Conservation (phyloP, 148 eudicot species). For the Silene conica region DNA sequence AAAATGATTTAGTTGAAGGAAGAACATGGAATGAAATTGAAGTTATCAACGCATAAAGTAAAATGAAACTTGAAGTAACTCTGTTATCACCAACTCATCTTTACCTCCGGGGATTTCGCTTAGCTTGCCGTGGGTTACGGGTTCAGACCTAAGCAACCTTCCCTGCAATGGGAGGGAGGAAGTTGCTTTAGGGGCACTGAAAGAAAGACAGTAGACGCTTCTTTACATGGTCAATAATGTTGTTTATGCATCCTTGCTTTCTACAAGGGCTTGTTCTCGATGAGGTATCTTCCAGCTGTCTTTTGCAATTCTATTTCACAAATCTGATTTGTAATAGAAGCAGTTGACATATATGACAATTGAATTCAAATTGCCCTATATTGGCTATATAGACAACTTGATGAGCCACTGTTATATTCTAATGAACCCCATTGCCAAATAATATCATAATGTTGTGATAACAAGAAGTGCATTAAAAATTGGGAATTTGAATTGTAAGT, state of each 20-base stretch:
- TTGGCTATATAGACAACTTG: conserved; percentile 5
- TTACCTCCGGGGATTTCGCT: not conserved
- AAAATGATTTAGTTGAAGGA: not conserved
- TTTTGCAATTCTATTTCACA: not conserved
- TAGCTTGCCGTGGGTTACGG: not conserved
- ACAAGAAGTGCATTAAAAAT: not conserved
- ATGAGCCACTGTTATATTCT: conserved; percentile 1
- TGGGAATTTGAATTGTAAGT: not conserved
- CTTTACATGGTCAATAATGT: not conserved
- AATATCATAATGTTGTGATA: not conserved
- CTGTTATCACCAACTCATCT: not conserved
- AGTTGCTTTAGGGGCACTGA: not conserved
- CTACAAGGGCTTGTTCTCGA: not conserved
- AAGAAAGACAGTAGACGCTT: not conserved
- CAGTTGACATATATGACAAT: too few relatives aligned
- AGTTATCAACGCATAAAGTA: too few relatives aligned
- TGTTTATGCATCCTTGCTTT: not conserved
- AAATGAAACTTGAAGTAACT: too few relatives aligned
- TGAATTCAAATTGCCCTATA: too few relatives aligned
- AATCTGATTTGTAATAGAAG: not conserved
- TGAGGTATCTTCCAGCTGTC: not conserved
- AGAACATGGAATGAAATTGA: not conserved
- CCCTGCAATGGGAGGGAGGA: not conserved
- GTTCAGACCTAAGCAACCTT: not conserved
- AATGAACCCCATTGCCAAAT: not conserved